A percentile compares a stretch with the other conserved stretches of the same genome.
Evolutionary conservation across 1,284 basidiomycete species (phyloP).

Genomic region (Xanthoconium separans): DNA sequence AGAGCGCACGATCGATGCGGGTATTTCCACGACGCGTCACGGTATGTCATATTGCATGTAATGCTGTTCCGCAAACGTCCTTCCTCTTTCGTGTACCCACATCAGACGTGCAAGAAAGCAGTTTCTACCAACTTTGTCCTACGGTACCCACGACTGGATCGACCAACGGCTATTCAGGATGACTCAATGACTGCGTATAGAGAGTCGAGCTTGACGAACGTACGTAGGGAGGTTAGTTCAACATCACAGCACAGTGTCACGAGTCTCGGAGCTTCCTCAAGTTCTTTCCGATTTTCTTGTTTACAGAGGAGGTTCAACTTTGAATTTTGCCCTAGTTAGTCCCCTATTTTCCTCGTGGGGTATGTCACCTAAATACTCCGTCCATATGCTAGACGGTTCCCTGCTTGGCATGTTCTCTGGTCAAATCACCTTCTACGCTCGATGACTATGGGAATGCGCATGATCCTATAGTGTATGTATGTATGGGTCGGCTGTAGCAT

Average conservation of each 20-base stretch:
- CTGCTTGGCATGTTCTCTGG: slow-evolving; percentile 36
- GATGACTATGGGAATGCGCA: slow-evolving; percentile 25
- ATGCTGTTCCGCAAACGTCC: slow-evolving; percentile 16
- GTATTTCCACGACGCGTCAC: slow-evolving; percentile 55
- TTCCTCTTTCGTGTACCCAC: neutral
- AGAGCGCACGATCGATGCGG: slow-evolving; percentile 39
- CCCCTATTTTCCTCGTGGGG: too few species aligned
- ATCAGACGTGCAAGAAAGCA: slow-evolving; percentile 52
- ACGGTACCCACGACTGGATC: slow-evolving; percentile 68
- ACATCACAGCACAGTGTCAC: slow-evolving; percentile 50
- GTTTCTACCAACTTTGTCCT: slow-evolving; percentile 44
- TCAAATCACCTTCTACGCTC: slow-evolving; percentile 12
- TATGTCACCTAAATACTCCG: neutral
- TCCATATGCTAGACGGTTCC: slow-evolving; percentile 34
- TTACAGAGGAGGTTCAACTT: slow-evolving; percentile 39
- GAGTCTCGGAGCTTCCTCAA: slow-evolving; percentile 59
- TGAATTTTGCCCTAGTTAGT: too few species aligned
- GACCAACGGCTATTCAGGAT: slow-evolving; percentile 59
- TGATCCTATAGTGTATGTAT: slow-evolving; percentile 48
- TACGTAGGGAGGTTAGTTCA: too few species aligned
- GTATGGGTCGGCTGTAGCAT: slow-evolving; percentile 50
- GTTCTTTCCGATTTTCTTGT: slow-evolving; percentile 55
- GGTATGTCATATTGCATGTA: slow-evolving; percentile 60
- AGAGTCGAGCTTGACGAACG: slow-evolving; percentile 65
- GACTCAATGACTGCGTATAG: slow-evolving; percentile 66